Base-by-base conservation (phyloP, 2,329 filamentous ascomycete species). In the Chrysoporthe puriensis region DNA sequence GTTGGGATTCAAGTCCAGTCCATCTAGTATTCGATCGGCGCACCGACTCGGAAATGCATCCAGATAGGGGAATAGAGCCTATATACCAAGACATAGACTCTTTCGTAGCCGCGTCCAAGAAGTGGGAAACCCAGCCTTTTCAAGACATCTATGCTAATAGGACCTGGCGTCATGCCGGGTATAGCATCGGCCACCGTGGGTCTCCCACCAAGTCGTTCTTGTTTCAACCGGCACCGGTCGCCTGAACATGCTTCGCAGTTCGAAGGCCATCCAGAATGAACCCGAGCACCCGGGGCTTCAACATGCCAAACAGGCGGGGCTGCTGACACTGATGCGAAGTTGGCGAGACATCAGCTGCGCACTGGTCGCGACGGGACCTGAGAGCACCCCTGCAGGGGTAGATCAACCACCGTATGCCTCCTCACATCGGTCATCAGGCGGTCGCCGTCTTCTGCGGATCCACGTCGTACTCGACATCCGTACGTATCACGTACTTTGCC, bases 401-500 rank as follows among this genome's bases (percentile, higher is more conserved):
- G 48, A 26, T 26, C 4, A 26, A 56, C 13, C 26, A 56, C 32
- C 13, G 21, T 52, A 3, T 9, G 7, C 1, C 13, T 26, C n/a
- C 48, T 52, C 48, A 14, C 9, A 52, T 13, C 4, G 48, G 26
- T 36, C 42, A 60, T 43, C 59, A 61, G 16, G 11, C 16, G 9
- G 42, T 21, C 42, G 11, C 44, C 44, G 63, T 48, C 36, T 40
- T 59, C 40, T 63, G 57, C 4, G 54, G 57, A 18, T 82, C 78
- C 82, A 91, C 79, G 75, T 92, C 90, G 71, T 91, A 92, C 75
- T 91, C 86, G 4, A 92, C 86, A 74, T 92, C 90, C 0, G 89
- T 91, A 66, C 90, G 77, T 57, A 92, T 91, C 1, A 92, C 88
- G 74, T 92, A 92, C 75, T 86, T 86, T 0, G 87, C 86, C 21